Percentiles rank a stretch among this genome's conserved stretches.
These are phyloP conservation scores for Chaetoceros muelleri DNA, from an alignment of 108 stramenopile species.

Conservation along the genomic window DNA sequence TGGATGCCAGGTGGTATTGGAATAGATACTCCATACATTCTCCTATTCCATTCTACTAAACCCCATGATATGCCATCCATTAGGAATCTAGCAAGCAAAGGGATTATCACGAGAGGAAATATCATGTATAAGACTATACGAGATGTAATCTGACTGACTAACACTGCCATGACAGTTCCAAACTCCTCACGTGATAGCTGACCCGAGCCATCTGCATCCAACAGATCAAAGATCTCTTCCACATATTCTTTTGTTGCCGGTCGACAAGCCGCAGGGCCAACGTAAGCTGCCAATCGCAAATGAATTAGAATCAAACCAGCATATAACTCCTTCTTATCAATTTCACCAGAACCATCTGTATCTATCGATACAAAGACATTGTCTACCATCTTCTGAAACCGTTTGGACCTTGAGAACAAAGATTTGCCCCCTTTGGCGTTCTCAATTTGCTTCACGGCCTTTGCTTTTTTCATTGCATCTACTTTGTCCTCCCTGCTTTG, in stretches of 20 bases:
- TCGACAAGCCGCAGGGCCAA: slow-evolving; percentile 66
- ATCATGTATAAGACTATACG: slow-evolving; percentile 64
- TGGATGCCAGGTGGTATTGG: slow-evolving; percentile 1
- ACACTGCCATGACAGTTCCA: slow-evolving; percentile 45
- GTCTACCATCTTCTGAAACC: slow-evolving; percentile 39
- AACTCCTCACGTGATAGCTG: slow-evolving; percentile 52
- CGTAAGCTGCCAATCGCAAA: slow-evolving; percentile 62
- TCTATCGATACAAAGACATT: slow-evolving; percentile 55
- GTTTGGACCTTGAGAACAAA: slow-evolving; percentile 26
- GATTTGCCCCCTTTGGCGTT: slow-evolving; percentile 5
- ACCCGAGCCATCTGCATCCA: slow-evolving; percentile 43
- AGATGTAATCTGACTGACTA: slow-evolving; percentile 59
- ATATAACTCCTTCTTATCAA: slow-evolving; percentile 70
- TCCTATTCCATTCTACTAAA: slow-evolving; percentile 16
- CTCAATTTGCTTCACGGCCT: no score
- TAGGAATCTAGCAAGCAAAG: slow-evolving; percentile 38
- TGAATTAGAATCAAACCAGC: slow-evolving; percentile 67
- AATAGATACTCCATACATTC: slow-evolving; percentile 17
- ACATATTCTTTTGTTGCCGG: slow-evolving; percentile 44
- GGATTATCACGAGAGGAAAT: slow-evolving; percentile 57
- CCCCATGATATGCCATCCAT: slow-evolving; percentile 21
- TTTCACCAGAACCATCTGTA: slow-evolving; percentile 43
- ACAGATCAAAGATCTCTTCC: slow-evolving; percentile 41
- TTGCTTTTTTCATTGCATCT: no score
- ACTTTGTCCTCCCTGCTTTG: no score